A percentile compares a stretch with the other conserved stretches of the same genome.
Conservation (phyloP, 257 asterid species). For the Oldenlandia corymbosa region DNA sequence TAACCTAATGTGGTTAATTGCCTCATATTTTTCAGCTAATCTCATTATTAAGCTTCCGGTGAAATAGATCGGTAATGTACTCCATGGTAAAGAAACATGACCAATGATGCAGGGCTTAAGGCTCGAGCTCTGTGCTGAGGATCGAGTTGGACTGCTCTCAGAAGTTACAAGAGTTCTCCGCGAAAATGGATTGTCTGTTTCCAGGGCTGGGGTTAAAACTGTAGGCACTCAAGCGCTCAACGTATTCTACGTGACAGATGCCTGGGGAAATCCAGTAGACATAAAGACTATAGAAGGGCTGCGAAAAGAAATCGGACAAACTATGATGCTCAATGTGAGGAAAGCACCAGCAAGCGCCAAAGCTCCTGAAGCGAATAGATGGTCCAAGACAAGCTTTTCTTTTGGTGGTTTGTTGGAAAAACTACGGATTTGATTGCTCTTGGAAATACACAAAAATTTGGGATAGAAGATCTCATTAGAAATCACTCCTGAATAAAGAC, state of each 20-base stretch:
- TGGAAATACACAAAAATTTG: background rate
- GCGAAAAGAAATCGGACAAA: constrained; percentile 72
- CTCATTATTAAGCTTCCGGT: background rate
- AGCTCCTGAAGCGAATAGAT: constrained; percentile 49
- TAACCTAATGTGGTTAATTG: background rate
- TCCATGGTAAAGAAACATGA: constrained; percentile 7
- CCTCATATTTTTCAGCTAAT: background rate
- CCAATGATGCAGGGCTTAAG: constrained; percentile 62
- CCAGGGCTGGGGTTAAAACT: constrained; percentile 85
- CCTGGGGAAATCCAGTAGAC: constrained; percentile 81
- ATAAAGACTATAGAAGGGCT: constrained; percentile 57
- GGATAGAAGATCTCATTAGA: background rate
- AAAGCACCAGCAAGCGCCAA: constrained; percentile 43
- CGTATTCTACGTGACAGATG: constrained; percentile 77
- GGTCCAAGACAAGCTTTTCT: constrained; percentile 82
- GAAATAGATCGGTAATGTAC: background rate
- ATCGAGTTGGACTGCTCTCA: constrained; percentile 86
- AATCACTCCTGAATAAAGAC: background rate
- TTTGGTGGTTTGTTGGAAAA: constrained; percentile 72
- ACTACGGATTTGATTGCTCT: constrained; percentile 35
- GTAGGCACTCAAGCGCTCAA: constrained; percentile 77
- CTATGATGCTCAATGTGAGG: constrained; percentile 80
- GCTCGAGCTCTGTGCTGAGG: constrained; percentile 87
- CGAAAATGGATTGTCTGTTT: constrained; percentile 80
- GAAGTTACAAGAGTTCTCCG: constrained; percentile 84